A percentile compares a stretch with the other conserved stretches of the same genome.
Conservation (phyloP, 2,329 filamentous ascomycete genomes). For the Domatiomyces globalis region DNA sequence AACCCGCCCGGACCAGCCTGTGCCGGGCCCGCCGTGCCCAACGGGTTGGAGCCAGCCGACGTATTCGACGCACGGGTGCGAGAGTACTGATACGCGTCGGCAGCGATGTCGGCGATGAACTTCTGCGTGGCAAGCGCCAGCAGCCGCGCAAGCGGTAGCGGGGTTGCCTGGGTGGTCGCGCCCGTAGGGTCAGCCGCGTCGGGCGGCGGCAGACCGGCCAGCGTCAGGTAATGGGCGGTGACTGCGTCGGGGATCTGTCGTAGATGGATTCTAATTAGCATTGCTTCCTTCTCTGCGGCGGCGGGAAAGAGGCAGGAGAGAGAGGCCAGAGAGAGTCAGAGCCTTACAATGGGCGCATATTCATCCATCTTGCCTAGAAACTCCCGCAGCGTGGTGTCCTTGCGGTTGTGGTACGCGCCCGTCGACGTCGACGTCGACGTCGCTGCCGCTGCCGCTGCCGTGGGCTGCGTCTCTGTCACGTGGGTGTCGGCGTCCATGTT, state of each 20-base stretch:
- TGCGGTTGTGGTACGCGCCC: conserved; percentile 51
- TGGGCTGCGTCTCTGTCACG: conserved; percentile 7
- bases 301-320: no score
- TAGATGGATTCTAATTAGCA: not conserved
- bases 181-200: conserved; percentile 57
- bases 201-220: conserved; percentile 83
- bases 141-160: conserved; percentile 77
- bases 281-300: no score
- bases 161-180: conserved; percentile 62
- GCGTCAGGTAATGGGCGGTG: conserved; percentile 93
- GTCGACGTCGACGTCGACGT: not conserved
- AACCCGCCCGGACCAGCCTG: conserved; percentile 34
- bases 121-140: conserved; percentile 97
- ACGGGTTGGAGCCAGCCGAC: conserved; percentile 72
- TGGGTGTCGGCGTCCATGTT: conserved; percentile 11
- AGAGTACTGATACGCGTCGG: conserved; percentile 94
- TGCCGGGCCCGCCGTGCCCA: conserved; percentile 56
- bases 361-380: conserved; percentile 96
- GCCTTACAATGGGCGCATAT: conserved; percentile 81
- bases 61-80: conserved; percentile 89
- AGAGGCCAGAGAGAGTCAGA: not conserved
- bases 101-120: conserved; percentile 93
- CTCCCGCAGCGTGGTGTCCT: conserved; percentile 83
- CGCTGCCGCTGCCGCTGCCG: conserved; percentile 8
- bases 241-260: conserved; percentile 87